Evolutionary conservation across 805 yeast species (phyloP).

Genomic region (Lipomyces starkeyi): DNA sequence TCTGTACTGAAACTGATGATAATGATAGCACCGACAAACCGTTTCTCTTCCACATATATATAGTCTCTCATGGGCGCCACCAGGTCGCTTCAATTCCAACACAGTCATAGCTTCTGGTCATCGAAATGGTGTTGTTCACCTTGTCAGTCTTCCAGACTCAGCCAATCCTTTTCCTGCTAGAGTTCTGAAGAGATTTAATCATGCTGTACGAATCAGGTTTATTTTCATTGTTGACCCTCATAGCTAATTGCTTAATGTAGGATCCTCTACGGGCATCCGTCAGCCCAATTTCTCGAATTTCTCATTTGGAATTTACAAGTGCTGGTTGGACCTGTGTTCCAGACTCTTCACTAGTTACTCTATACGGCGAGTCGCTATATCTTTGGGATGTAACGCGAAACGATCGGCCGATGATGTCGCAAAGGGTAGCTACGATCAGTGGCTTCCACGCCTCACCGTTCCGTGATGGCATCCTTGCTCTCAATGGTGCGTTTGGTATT

Average conservation of each 20-base stretch:
- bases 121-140: constrained; percentile 72
- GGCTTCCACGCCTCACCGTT: constrained; percentile 56
- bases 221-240: background rate
- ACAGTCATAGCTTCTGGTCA: constrained; percentile 69
- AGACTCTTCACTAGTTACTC: constrained; percentile 59
- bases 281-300: constrained; percentile 43
- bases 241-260: background rate
- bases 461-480: constrained; percentile 60
- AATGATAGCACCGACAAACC: constrained; percentile 58
- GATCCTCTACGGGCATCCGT: background rate
- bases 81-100: constrained; percentile 50
- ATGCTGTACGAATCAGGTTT: constrained; percentile 49
- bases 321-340: constrained; percentile 54
- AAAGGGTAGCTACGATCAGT: constrained; percentile 57
- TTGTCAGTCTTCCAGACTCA: constrained; percentile 69
- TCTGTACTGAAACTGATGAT: background rate
- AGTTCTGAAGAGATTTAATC: constrained; percentile 79
- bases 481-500: constrained; percentile 72
- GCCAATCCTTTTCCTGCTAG: constrained; percentile 63
- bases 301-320: constrained; percentile 50
- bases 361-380: constrained; percentile 72
- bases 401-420: constrained; percentile 62
- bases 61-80: constrained; percentile 52
- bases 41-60: constrained; percentile 60
- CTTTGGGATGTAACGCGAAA: constrained; percentile 74